Evolutionary conservation across 2,329 filamentous ascomycete species (phyloP).

Genomic region (Colletotrichum sp.): DNA sequence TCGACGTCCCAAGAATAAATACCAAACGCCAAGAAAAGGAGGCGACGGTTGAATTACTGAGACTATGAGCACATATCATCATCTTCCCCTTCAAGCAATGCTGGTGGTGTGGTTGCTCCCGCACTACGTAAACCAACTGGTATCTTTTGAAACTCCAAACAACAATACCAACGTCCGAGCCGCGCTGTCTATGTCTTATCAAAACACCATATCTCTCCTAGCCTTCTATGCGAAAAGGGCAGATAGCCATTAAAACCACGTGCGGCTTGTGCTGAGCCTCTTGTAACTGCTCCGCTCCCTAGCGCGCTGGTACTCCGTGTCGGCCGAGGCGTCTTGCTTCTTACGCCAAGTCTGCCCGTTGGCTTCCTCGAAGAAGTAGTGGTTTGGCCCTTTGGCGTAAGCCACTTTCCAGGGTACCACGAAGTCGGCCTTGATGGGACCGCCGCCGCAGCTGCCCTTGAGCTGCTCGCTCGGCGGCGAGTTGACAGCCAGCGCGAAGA

Average conservation of each 20-base stretch:
- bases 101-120: neutral
- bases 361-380: conserved; percentile 49
- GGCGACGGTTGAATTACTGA: neutral
- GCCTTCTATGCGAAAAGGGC: neutral
- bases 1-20: neutral
- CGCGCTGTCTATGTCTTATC: neutral
- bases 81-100: neutral
- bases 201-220: neutral
- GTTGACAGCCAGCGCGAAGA: conserved; percentile 76
- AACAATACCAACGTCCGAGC: neutral
- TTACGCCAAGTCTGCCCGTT: conserved; percentile 26
- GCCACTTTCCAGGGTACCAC: conserved; percentile 47
- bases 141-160: conserved; percentile 6
- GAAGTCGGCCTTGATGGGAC: conserved; percentile 38
- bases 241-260: conserved; percentile 45
- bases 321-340: conserved; percentile 9
- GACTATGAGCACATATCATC: neutral
- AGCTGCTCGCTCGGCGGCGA: conserved; percentile 42
- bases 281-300: conserved; percentile 28
- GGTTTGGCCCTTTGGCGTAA: conserved; percentile 41
- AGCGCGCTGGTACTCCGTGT: neutral
- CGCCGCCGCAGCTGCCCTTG: conserved; percentile 43
- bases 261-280: conserved; percentile 26
- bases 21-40: conserved; percentile 9
- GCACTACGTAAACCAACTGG: neutral